Conservation (phyloP, 2,329 filamentous ascomycete genomes). For the Claviceps capensis region DNA sequence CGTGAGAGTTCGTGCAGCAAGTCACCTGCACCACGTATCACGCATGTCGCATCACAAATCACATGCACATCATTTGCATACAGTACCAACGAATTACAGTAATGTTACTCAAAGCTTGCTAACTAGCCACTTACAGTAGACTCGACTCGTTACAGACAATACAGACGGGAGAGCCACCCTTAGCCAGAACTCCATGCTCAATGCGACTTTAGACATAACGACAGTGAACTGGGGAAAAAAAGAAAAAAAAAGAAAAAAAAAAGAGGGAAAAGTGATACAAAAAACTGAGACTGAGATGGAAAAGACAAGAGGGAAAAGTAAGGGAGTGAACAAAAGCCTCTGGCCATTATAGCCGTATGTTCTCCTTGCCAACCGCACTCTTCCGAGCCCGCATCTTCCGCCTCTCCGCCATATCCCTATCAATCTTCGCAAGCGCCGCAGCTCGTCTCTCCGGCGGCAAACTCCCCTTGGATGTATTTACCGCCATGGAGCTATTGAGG, state of each 20-base stretch:
- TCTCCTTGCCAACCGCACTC: conserved; percentile 34
- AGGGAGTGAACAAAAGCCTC: not conserved
- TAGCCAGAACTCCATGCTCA: conserved; percentile 13
- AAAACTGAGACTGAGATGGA: not conserved
- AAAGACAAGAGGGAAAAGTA: not conserved
- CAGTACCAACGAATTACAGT: not conserved
- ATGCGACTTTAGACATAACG: not conserved
- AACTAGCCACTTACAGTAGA: not conserved
- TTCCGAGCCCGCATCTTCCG: conserved; percentile 20
- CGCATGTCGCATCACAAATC: too few relatives aligned
- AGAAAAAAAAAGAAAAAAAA: not conserved
- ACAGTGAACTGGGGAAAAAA: not conserved
- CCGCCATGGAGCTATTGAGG: conserved; percentile 16
- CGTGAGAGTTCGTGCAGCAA: not conserved
- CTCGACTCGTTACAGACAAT: not conserved
- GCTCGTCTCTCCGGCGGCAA: conserved; percentile 38
- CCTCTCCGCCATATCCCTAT: conserved; percentile 39
- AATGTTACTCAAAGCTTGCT: not conserved
- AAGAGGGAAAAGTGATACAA: not conserved
- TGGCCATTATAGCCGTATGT: conserved; percentile 24
- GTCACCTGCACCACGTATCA: not conserved
- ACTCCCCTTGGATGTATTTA: conserved; percentile 27
- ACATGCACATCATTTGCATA: not conserved
- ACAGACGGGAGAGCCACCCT: not conserved
- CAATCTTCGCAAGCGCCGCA: conserved; percentile 40